Evolutionary conservation across 306 rosid species (phyloP), one percentile per base, ranked within the genome.

Genomic region (Dalbergia cultrata): DNA sequence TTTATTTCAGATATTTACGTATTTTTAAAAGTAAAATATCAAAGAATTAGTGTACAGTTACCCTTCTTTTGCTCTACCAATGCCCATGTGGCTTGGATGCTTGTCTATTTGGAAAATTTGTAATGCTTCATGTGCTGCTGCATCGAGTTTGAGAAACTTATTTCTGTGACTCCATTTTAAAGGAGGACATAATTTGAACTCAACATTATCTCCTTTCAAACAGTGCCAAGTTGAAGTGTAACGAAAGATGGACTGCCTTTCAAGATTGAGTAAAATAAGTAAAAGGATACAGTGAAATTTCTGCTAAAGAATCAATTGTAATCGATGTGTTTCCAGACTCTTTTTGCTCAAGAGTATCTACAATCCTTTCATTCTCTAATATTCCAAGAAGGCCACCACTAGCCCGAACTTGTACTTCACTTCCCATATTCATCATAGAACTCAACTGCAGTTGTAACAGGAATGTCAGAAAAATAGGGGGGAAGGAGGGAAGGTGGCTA

Each of bases 71-170:
- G 98, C 92, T 86, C 97, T 88, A 70, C 99, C 99, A 79, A 95
- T 95, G 85, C 99, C 99, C 99, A 95, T 95, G 80, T 93, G 94
- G 90, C 99, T 95, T 50, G 99, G 97, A 86, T 93, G 99, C 89
- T 90, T 95, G 89, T 95, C 99, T 43, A 83, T 88, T 86, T 93
- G 99, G 90, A 95, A 95, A 85, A 95, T 95, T 84, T 95, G 99
- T 89, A 95, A 85, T 47, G 98, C 95, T 89, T 95, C 97, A 76
- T 90, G 97, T 85, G 98, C 94, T 70, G 96, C 86, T 44, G 94
- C 90, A 81, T 95, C 99, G 63, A 95, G 95, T 89, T 93, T 95
- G 82, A 95, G 95, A 78, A 93, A 95, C 60, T 81, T 93, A 85
- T 91, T 89, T 91, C 99, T 95, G 79, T 57, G 79, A 87, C 73